Evolutionary conservation across 257 asterid genomes (phyloP).

Genomic region (Hygrophila difformis): DNA sequence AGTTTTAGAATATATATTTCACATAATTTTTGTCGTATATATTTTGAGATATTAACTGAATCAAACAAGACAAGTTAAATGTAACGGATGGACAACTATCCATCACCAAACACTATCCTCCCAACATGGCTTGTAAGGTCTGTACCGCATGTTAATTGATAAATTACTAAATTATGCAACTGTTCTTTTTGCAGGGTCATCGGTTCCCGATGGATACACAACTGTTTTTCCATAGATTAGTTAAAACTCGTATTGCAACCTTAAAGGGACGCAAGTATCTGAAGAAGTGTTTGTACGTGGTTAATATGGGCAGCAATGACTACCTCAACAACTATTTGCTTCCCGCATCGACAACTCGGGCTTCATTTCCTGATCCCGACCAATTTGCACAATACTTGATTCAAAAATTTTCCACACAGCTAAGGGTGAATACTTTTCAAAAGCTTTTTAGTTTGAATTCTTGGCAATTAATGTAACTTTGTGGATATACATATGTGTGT

Average conservation of each 20-base stretch:
- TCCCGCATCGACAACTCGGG: constrained; percentile 18
- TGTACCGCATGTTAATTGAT: no score
- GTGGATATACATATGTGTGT: no score
- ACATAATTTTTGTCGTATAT: not conserved
- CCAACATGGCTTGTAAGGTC: no score
- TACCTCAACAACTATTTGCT: constrained; percentile 44
- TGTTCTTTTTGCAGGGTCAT: constrained; percentile 21
- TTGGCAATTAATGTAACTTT: no score
- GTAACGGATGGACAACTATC: no score
- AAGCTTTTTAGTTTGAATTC: no score
- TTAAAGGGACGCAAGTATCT: constrained; percentile 12
- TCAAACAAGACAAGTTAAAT: no score
- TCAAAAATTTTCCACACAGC: constrained; percentile 12
- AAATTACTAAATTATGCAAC: not conserved
- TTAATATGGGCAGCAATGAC: constrained; percentile 51
- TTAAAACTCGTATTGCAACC: constrained; percentile 5
- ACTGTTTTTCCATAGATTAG: constrained; percentile 20
- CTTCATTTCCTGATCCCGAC: constrained; percentile 19
- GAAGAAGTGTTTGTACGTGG: constrained; percentile 32
- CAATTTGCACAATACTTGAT: constrained; percentile 29
- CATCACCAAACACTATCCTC: no score
- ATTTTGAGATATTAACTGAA: not conserved
- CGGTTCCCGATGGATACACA: constrained; percentile 25
- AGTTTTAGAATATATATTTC: no score
- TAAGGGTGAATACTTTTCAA: constrained; percentile 15